Evolutionary conservation across 2,329 filamentous ascomycete genomes (phyloP).

Genomic region (Zarea fungicola): DNA sequence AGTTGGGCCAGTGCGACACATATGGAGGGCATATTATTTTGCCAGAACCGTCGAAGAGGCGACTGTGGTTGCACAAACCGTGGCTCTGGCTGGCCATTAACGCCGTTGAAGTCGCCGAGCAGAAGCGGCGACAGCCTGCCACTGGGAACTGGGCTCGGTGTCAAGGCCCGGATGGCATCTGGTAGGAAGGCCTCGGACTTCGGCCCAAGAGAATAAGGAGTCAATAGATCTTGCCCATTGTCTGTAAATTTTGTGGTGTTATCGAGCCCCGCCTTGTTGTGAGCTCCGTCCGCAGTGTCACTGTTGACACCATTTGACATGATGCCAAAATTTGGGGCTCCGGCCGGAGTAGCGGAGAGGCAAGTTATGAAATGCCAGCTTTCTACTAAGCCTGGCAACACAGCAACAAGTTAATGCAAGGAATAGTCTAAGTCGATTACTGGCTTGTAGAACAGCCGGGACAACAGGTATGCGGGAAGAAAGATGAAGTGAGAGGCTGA

Average conservation of each 20-base stretch:
- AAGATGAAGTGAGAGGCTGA: no score
- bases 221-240: not conserved
- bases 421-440: no score
- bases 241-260: not conserved
- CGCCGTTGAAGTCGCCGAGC: slow-evolving; percentile 10
- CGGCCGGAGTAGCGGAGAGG: not conserved
- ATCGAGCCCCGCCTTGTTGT: not conserved
- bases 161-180: slow-evolving; percentile 3
- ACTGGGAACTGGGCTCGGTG: slow-evolving; percentile 19
- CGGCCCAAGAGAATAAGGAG: not conserved
- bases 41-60: slow-evolving; percentile 44
- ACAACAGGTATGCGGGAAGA: no score
- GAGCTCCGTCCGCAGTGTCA: not conserved
- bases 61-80: slow-evolving; percentile 9
- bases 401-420: no score
- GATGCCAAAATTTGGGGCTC: not conserved
- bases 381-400: no score
- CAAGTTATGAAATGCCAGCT: no score
- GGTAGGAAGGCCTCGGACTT: slow-evolving; percentile 3
- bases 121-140: slow-evolving; percentile 17
- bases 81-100: not conserved
- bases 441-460: no score
- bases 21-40: slow-evolving; percentile 64
- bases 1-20: slow-evolving; percentile 71
- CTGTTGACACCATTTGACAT: not conserved